Conservation (phyloP, 768 basidiomycete species). For the Dentipellis sp. region DNA sequence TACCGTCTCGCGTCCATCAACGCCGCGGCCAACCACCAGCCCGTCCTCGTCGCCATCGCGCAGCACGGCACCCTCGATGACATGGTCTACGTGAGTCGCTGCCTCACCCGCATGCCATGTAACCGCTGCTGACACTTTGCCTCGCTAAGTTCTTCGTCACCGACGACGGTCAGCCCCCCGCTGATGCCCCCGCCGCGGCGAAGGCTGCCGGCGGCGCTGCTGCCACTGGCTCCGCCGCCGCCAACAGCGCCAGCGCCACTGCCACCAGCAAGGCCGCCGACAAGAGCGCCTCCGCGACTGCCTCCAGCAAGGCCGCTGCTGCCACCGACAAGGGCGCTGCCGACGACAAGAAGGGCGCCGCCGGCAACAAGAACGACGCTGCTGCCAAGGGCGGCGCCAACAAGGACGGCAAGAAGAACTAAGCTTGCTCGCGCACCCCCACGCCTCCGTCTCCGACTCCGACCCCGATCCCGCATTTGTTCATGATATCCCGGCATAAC, state of each 20-base stretch:
- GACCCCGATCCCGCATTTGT: too few species aligned
- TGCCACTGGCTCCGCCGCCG: neutral
- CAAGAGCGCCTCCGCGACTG: too few species aligned
- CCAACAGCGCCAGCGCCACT: neutral
- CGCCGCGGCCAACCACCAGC: slow-evolving; percentile 48
- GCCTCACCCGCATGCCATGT: neutral
- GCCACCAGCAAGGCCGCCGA: neutral
- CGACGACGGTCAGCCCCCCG: neutral
- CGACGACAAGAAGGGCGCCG: too few species aligned
- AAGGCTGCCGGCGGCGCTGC: neutral
- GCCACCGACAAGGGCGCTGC: too few species aligned
- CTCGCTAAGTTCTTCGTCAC: neutral
- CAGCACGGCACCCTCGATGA: slow-evolving; percentile 58
- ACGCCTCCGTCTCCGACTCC: too few species aligned
- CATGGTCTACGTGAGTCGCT: slow-evolving; percentile 40
- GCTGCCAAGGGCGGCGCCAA: too few species aligned
- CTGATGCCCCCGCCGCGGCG: neutral
- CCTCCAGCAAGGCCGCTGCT: neutral
- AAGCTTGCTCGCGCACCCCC: too few species aligned
- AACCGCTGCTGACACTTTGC: neutral
- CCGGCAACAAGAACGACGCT: too few species aligned
- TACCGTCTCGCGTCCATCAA: slow-evolving; percentile 57
- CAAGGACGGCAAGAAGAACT: too few species aligned
- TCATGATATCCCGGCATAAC: too few species aligned
- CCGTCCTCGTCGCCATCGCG: slow-evolving; percentile 45